phyloP scores from a whole-genome alignment of 179 eudicot species.

The Pouteria campechiana region DNA sequence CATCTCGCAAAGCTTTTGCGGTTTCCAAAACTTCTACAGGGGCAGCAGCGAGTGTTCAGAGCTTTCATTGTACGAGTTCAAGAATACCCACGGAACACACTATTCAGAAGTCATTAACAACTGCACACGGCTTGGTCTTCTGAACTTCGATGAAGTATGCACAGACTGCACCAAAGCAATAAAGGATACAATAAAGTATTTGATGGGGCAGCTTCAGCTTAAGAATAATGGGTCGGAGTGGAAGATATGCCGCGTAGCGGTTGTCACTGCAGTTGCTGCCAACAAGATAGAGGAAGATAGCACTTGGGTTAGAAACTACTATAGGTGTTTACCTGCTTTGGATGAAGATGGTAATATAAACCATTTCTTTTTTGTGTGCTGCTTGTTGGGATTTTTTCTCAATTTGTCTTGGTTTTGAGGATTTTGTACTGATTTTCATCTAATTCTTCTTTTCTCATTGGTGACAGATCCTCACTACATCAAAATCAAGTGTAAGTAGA shows the following conservation, averaged over 20 bases:
- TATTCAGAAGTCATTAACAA: background rate
- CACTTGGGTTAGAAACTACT: conserved; percentile 11
- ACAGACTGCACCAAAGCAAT: conserved; percentile 9
- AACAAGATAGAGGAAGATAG: conserved; percentile 1
- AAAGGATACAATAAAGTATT: background rate
- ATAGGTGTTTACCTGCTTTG: conserved; percentile 15
- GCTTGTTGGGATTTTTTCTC: too few relatives aligned
- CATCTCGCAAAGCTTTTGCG: conserved; percentile 7
- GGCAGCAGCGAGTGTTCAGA: conserved; percentile 8
- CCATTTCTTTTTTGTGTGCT: background rate
- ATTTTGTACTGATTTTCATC: too few relatives aligned
- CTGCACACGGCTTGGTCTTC: conserved; percentile 2
- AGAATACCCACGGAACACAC: background rate
- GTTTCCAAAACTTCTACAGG: conserved; percentile 9
- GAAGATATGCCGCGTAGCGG: conserved; percentile 16
- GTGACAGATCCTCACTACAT: conserved; percentile 20
- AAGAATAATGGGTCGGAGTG: background rate
- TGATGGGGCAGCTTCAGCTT: too few relatives aligned
- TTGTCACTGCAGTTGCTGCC: conserved; percentile 18
- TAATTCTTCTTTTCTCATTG: background rate
- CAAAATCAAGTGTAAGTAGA: conserved; percentile 23
- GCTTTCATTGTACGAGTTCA: background rate
- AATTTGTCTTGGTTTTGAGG: too few relatives aligned
- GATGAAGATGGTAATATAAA: conserved; percentile 12
- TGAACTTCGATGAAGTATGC: conserved; percentile 13